A percentile compares a stretch with the other conserved stretches of the same genome.
These are phyloP conservation scores for Claviceps quebecensis DNA, from an alignment of 2,329 filamentous ascomycete genomes.

Conservation along the genomic window DNA sequence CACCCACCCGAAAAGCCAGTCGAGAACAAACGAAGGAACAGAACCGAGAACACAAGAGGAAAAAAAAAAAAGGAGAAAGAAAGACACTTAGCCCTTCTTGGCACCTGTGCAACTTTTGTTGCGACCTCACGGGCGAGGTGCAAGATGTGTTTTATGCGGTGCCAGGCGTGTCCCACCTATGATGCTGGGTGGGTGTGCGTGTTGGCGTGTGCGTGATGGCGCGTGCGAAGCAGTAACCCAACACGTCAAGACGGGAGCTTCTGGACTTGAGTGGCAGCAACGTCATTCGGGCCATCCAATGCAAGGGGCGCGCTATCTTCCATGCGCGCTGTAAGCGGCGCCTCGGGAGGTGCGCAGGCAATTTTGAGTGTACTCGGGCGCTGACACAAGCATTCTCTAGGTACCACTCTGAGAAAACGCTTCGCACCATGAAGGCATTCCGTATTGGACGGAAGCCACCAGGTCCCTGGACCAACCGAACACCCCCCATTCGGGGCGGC, in stretches of 20 bases:
- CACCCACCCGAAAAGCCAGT: neutral
- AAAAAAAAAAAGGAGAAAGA: neutral
- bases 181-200: neutral
- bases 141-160: neutral
- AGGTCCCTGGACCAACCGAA: slow-evolving; percentile 42
- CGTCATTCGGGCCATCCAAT: neutral
- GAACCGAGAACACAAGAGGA: neutral
- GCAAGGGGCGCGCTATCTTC: neutral
- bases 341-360: neutral
- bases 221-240: neutral
- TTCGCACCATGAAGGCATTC: slow-evolving; percentile 44
- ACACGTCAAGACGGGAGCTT: neutral
- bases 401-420: slow-evolving; percentile 40
- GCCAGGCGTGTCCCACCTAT: neutral
- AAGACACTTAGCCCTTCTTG: neutral
- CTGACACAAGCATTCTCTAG: slow-evolving; percentile 21
- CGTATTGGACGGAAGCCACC: slow-evolving; percentile 42
- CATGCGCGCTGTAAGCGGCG: neutral
- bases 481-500: slow-evolving; percentile 43
- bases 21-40: neutral
- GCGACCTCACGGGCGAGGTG: neutral
- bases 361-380: slow-evolving; percentile 2
- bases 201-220: neutral
- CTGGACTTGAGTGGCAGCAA: neutral
- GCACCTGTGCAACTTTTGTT: neutral